A percentile compares a stretch with the other conserved stretches of the same genome.
These are phyloP conservation scores for Trichothecium sympodiale DNA, from an alignment of 2,329 filamentous ascomycete genomes.

Conservation along the genomic window DNA sequence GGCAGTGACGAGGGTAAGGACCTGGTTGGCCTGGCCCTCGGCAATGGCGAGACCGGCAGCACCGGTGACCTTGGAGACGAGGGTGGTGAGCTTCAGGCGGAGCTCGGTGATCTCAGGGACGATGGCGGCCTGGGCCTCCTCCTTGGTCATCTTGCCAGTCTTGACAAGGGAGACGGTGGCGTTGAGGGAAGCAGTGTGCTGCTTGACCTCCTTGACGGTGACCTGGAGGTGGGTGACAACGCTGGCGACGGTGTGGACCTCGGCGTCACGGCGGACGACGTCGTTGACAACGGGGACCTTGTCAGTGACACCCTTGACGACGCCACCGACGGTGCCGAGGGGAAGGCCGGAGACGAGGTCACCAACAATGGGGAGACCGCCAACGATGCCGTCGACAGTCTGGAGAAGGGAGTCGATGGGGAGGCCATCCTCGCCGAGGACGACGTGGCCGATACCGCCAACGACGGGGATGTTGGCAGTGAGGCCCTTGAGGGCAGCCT, in stretches of 20 bases:
- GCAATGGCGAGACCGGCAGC: conserved; percentile 10
- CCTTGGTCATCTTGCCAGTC: conserved; percentile 11
- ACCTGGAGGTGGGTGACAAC: conserved; percentile 2
- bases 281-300: not conserved
- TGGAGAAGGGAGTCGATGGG: conserved; percentile 1
- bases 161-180: conserved; percentile 7
- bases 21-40: conserved; percentile 12
- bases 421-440: not conserved
- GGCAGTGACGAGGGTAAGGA: conserved; percentile 10
- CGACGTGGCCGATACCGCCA: conserved; percentile 1
- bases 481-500: not conserved
- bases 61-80: conserved; percentile 13
- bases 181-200: not conserved
- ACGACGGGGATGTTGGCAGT: conserved; percentile 1
- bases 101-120: conserved; percentile 9
- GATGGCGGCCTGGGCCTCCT: conserved; percentile 9
- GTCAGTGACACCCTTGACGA: conserved; percentile 1
- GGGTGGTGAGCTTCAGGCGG: conserved; percentile 11
- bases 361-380: not conserved
- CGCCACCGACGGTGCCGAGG: not conserved
- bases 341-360: not conserved
- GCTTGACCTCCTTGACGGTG: not conserved
- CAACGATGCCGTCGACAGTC: not conserved
- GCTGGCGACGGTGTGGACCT: not conserved
- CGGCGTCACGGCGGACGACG: not conserved